Conservation (phyloP, 768 basidiomycete genomes). For the Cantharellus anzutake region DNA sequence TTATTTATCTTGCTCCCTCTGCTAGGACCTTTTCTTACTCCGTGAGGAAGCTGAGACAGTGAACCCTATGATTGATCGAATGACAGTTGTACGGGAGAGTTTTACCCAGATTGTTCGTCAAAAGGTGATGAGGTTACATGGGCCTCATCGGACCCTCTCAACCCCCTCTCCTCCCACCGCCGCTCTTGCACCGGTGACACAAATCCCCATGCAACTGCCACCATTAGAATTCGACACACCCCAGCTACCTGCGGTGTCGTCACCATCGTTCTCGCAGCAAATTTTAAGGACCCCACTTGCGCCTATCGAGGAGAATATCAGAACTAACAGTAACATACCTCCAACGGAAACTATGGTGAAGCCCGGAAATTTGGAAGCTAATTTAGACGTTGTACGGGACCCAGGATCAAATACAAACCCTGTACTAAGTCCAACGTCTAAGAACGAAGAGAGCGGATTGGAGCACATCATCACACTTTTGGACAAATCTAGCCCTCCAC, state of each 20-base stretch:
- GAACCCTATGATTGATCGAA: slow-evolving; percentile 61
- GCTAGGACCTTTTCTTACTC: slow-evolving; percentile 69
- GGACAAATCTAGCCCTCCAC: too few species aligned
- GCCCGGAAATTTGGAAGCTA: too few species aligned
- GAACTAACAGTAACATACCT: too few species aligned
- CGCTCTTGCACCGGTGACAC: not conserved
- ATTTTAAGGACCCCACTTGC: not conserved
- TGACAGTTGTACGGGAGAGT: slow-evolving; percentile 43
- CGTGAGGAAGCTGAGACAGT: slow-evolving; percentile 62
- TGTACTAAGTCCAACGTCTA: too few species aligned
- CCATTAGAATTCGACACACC: slow-evolving; percentile 2
- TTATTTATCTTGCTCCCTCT: not conserved
- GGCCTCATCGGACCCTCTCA: not conserved
- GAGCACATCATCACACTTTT: too few species aligned
- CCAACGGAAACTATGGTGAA: too few species aligned
- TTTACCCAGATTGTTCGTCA: slow-evolving; percentile 43
- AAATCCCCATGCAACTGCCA: not conserved
- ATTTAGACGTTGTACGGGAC: too few species aligned
- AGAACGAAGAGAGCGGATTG: too few species aligned
- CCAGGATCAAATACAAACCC: too few species aligned
- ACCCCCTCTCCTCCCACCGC: not conserved
- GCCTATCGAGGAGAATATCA: not conserved
- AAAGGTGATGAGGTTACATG: slow-evolving; percentile 31
- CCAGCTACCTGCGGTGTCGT: slow-evolving; percentile 1
- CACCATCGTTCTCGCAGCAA: not conserved